Conservation (phyloP, 768 basidiomycete genomes). For the Jaapia argillacea region DNA sequence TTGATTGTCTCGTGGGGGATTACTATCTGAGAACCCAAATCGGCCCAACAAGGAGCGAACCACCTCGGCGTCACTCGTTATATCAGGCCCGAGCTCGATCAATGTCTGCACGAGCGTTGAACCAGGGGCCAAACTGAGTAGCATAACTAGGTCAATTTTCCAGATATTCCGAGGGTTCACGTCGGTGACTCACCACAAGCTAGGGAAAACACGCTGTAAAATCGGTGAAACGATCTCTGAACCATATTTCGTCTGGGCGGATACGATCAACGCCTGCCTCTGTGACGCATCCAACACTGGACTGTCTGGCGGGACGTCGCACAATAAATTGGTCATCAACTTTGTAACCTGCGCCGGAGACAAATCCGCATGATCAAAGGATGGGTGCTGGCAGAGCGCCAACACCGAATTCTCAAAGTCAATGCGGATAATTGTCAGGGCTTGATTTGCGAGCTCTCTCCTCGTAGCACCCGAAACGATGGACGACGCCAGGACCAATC, state of each 20-base stretch:
- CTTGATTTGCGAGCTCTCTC: constrained; percentile 48
- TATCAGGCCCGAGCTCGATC: constrained; percentile 70
- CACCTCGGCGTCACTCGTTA: constrained; percentile 65
- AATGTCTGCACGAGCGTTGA: constrained; percentile 68
- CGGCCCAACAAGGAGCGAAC: constrained; percentile 60
- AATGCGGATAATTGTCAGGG: constrained; percentile 54
- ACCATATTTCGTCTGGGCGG: constrained; percentile 74
- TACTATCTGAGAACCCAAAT: constrained; percentile 65
- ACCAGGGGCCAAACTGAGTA: constrained; percentile 57
- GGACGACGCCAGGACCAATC: constrained; percentile 66
- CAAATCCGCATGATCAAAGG: constrained; percentile 76
- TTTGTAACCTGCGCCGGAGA: constrained; percentile 66
- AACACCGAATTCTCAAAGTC: constrained; percentile 76
- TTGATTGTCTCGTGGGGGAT: constrained; percentile 62
- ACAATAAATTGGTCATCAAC: constrained; percentile 73
- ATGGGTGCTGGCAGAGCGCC: constrained; percentile 68
- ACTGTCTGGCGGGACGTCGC: constrained; percentile 55
- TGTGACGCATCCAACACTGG: constrained; percentile 66
- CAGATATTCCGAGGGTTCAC: background rate
- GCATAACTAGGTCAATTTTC: constrained; percentile 1
- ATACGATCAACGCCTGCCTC: constrained; percentile 63
- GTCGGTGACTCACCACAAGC: constrained; percentile 44
- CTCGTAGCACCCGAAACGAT: constrained; percentile 56
- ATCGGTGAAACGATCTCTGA: constrained; percentile 67
- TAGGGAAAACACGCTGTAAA: constrained; percentile 64